These are phyloP conservation scores for Jacaranda copaia DNA, from an alignment of 257 asterid genomes.

Conservation along the genomic window DNA sequence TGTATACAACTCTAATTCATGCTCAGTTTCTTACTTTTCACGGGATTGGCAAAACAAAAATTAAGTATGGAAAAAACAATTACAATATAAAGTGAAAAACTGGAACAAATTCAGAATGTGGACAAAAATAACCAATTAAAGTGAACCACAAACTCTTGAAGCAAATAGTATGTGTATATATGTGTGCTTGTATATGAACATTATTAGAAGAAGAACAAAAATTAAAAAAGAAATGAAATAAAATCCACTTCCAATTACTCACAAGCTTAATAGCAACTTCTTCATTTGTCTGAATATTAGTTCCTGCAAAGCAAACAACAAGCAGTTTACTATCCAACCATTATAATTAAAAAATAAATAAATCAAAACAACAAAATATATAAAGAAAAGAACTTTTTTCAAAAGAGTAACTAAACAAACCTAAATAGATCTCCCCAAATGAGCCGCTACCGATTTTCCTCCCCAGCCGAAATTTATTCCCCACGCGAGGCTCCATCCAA, in stretches of 20 bases:
- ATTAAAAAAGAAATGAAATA: conserved; percentile 1
- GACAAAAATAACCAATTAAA: no score
- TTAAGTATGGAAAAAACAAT: neutral
- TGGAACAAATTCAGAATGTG: neutral
- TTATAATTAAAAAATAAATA: neutral
- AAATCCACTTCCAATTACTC: conserved; percentile 38
- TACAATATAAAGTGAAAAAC: neutral
- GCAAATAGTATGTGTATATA: no score
- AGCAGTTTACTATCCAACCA: neutral
- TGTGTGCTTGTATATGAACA: no score
- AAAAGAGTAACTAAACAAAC: conserved; percentile 42
- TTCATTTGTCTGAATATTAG: conserved; percentile 81
- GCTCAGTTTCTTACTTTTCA: no score
- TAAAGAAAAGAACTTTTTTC: neutral
- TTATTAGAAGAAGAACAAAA: neutral
- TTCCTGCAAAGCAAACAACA: conserved; percentile 50
- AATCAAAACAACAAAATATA: conserved; percentile 5
- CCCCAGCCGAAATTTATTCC: conserved; percentile 81
- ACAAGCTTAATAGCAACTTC: conserved; percentile 94
- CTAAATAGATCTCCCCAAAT: conserved; percentile 93
- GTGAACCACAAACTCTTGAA: no score
- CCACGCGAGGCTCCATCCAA: conserved; percentile 90
- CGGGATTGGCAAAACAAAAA: no score
- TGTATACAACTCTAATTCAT: no score
- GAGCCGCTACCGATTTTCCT: conserved; percentile 95